Evolutionary conservation across 192 early-diverging fungal species (phyloP), one percentile per base, ranked within the genome.

Genomic region (Coemansia reversa): DNA sequence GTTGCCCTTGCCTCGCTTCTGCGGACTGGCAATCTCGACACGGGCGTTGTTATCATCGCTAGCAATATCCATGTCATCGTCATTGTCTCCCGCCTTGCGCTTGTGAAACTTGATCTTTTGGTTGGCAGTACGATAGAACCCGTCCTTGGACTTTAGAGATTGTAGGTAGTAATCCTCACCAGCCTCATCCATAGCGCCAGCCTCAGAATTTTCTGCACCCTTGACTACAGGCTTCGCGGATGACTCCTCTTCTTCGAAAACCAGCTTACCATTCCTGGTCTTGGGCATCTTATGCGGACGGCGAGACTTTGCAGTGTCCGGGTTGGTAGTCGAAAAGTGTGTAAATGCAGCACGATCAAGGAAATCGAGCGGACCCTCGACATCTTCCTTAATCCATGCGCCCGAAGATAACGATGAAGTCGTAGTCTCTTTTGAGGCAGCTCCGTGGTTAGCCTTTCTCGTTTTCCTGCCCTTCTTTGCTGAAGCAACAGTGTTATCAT

Each of bases 31-130:
- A 8, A 14, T 47, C 18, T 19, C 19, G 16, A 4, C 22, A 12
- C n/a, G 14, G 19, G 6, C 42, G 35, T 55, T 76, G 67, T 86
- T 85, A 55, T 87, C 85, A 55, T 91, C 91, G 56, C 87, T 83
- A 58, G 87, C 89, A 78, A 88, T 85, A 51, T 86, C 84, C 59
- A 86, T 72, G 48, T 85, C 82, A 28, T 83, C 81, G 52, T 86
- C 79, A 35, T 86, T 83, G 53, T 83, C 84, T 52, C 82, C 82
- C 5, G 79, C 70, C 64, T 79, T 78, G 74, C 86, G 80, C 80
- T 91, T 94, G 76, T 86, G 86, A 75, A 97, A 97, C 82, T 94
- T 97, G 82, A 99, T 89, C 67, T 86, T 86, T 39, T 93, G 92
- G 25, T 86, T 83, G 19, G 88, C 85, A 23, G 90, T 88, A 62